A percentile compares a stretch with the other conserved stretches of the same genome.
Evolutionary conservation across 306 rosid species (phyloP).

Genomic region (Lotus japonicus): DNA sequence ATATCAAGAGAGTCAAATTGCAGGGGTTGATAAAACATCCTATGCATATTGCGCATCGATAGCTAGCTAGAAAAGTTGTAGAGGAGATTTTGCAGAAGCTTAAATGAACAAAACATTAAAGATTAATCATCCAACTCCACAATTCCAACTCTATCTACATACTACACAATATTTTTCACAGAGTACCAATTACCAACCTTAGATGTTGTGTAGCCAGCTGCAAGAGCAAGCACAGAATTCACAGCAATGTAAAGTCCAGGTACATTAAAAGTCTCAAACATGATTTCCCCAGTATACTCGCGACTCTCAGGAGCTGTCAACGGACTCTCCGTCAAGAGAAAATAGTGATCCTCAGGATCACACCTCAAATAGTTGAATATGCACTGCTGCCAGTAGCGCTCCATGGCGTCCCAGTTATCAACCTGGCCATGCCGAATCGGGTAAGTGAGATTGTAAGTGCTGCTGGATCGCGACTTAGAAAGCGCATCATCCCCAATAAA

Average conservation of each 20-base stretch:
- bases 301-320: slow-evolving; percentile 96
- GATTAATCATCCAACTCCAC: slow-evolving; percentile 19
- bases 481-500: slow-evolving; percentile 93
- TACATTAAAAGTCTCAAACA: slow-evolving; percentile 98
- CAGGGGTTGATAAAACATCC: not conserved
- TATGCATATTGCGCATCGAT: not conserved
- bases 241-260: slow-evolving; percentile 97
- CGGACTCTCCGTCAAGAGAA: slow-evolving; percentile 91
- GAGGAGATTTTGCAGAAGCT: not conserved
- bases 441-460: slow-evolving; percentile 70
- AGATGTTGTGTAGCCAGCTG: slow-evolving; percentile 97
- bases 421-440: slow-evolving; percentile 91
- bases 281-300: slow-evolving; percentile 94
- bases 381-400: slow-evolving; percentile 97
- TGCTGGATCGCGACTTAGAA: slow-evolving; percentile 73
- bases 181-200: slow-evolving; percentile 71
- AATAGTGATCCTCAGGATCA: slow-evolving; percentile 99
- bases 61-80: not conserved
- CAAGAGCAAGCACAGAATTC: slow-evolving; percentile 98
- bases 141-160: slow-evolving; percentile 11
- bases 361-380: slow-evolving; percentile 91
- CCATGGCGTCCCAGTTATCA: slow-evolving; percentile 97
- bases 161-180: not conserved
- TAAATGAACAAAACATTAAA: not conserved
- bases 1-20: not conserved